Conservation (phyloP, 805 yeast species). For the Cyberlindnera samutprakarnensis region DNA sequence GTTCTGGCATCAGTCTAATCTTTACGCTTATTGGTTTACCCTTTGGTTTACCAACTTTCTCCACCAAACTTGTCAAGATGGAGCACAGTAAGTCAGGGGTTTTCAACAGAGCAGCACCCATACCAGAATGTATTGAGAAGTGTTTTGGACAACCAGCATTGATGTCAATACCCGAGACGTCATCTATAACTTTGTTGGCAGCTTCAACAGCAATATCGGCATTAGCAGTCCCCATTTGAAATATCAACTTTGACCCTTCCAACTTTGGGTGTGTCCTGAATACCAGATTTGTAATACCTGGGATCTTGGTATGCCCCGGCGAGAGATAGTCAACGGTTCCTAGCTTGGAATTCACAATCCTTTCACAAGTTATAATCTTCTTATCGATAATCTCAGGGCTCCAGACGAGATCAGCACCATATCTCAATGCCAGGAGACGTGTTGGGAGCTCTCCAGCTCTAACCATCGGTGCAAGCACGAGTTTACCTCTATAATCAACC, state of each 20-base stretch:
- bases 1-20: conserved; percentile 67
- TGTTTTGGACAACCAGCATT: conserved; percentile 98
- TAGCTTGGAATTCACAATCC: conserved; percentile 49
- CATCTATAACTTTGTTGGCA: conserved; percentile 69
- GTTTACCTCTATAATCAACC: conserved; percentile 68
- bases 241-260: conserved; percentile 65
- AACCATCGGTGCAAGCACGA: conserved; percentile 95
- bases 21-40: conserved; percentile 84
- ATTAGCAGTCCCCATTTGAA: conserved; percentile 85
- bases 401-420: conserved; percentile 97
- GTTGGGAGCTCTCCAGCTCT: conserved; percentile 93
- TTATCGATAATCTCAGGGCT: conserved; percentile 90
- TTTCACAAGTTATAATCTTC: conserved; percentile 62
- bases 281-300: conserved; percentile 47
- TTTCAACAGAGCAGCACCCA: conserved; percentile 89
- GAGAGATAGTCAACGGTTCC: conserved; percentile 55
- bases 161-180: conserved; percentile 88
- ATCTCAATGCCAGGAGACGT: conserved; percentile 64
- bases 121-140: conserved; percentile 88
- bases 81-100: conserved; percentile 75
- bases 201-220: conserved; percentile 86
- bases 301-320: conserved; percentile 33
- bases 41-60: conserved; percentile 70
- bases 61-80: conserved; percentile 63
- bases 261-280: conserved; percentile 63